Percentiles rank a stretch among this genome's conserved stretches.
Evolutionary conservation across 148 eudicot genomes (phyloP).

Genomic region (Polygonum aviculare): DNA sequence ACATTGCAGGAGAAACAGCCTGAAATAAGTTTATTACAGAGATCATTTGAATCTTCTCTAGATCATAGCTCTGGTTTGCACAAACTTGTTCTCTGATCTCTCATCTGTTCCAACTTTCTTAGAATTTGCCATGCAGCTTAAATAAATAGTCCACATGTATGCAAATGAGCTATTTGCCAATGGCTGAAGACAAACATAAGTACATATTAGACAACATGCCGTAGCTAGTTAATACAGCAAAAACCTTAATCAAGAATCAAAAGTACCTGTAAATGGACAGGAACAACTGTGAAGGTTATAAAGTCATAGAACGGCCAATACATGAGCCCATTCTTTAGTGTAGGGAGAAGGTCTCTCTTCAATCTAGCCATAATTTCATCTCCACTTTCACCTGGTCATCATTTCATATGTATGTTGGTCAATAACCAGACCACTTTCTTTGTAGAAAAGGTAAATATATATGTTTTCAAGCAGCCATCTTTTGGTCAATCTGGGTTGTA

Average conservation of each 20-base stretch:
- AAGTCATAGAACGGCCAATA: constrained; percentile 92
- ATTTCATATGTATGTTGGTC: background rate
- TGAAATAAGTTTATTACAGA: no score
- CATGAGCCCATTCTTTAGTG: constrained; percentile 54
- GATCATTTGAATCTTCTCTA: no score
- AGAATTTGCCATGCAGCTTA: constrained; percentile 68
- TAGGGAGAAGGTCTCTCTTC: constrained; percentile 74
- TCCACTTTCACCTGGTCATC: constrained; percentile 51
- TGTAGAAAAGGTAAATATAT: no score
- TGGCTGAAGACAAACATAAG: constrained; percentile 42
- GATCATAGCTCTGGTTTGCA: background rate
- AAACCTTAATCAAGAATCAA: background rate
- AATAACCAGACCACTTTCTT: no score
- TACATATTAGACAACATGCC: background rate
- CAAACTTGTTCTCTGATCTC: background rate
- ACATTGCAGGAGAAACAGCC: no score
- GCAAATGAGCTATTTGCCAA: constrained; percentile 60
- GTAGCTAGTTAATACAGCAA: background rate
- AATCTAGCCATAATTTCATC: constrained; percentile 58
- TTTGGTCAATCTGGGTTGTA: no score
- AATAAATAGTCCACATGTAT: constrained; percentile 69
- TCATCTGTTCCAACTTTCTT: constrained; percentile 35
- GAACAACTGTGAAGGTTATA: constrained; percentile 57
- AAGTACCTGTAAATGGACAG: constrained; percentile 80
- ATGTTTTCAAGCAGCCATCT: no score